These are phyloP conservation scores for Boletus reticuloceps DNA, from an alignment of 768 basidiomycete species.

Conservation along the genomic window DNA sequence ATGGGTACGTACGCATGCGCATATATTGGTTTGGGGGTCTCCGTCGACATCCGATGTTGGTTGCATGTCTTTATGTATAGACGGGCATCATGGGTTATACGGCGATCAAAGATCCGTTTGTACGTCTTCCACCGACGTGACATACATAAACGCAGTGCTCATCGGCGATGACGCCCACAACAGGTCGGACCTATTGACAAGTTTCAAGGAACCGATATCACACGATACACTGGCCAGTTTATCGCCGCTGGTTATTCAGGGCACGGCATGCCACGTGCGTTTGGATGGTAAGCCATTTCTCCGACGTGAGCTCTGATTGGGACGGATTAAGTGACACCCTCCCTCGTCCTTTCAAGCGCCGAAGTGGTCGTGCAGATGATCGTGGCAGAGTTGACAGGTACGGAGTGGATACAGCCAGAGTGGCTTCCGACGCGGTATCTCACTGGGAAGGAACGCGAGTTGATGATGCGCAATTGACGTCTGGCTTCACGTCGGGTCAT, in stretches of 20 bases:
- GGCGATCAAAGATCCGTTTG: constrained; percentile 59
- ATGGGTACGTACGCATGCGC: constrained; percentile 53
- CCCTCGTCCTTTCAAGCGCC: constrained; percentile 40
- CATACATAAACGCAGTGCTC: neutral
- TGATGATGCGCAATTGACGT: neutral
- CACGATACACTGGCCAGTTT: constrained; percentile 55
- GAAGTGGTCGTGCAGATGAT: constrained; percentile 64
- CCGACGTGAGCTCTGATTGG: too few relatives aligned
- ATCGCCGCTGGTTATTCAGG: constrained; percentile 73
- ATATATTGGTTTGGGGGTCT: neutral
- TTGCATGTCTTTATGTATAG: constrained; percentile 34
- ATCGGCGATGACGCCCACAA: constrained; percentile 17
- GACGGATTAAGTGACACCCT: neutral
- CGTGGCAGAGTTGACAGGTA: constrained; percentile 41
- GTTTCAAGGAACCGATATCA: constrained; percentile 14
- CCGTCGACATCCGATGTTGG: neutral
- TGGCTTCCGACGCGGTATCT: constrained; percentile 64
- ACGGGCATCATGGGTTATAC: constrained; percentile 85
- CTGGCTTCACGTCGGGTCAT: too few relatives aligned
- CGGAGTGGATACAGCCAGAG: constrained; percentile 48
- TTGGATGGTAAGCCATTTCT: constrained; percentile 45
- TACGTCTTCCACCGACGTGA: constrained; percentile 31
- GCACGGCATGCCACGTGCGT: constrained; percentile 80
- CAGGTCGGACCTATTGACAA: constrained; percentile 64
- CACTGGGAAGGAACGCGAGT: constrained; percentile 29